Percentiles rank a stretch among this genome's conserved stretches.
These are phyloP conservation scores for Dothideomycetes sp. DNA, from an alignment of 2,329 filamentous ascomycete genomes.

Conservation along the genomic window DNA sequence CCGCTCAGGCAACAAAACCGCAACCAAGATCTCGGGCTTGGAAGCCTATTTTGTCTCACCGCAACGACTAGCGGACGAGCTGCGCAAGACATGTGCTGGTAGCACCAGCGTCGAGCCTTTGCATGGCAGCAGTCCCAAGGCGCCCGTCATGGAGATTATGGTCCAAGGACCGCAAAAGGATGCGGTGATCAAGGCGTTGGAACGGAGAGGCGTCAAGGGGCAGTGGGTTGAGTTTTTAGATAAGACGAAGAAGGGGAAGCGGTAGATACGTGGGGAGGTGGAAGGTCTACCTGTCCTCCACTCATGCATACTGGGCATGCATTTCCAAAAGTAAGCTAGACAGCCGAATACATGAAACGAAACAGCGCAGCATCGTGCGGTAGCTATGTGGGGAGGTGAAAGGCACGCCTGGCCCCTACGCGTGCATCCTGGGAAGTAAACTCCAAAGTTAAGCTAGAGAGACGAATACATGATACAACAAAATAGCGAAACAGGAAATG, in stretches of 20 bases:
- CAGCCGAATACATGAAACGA: no score
- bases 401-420: no score
- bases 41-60: slow-evolving; percentile 53
- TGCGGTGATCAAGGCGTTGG: slow-evolving; percentile 48
- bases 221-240: slow-evolving; percentile 55
- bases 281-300: no score
- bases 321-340: no score
- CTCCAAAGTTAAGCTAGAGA: no score
- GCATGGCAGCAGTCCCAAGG: slow-evolving; percentile 48
- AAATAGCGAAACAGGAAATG: no score
- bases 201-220: slow-evolving; percentile 45
- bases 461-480: no score
- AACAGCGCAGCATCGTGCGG: no score
- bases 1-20: slow-evolving; percentile 54
- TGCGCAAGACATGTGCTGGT: slow-evolving; percentile 58
- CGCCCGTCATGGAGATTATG: slow-evolving; percentile 55
- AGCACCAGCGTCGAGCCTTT: slow-evolving; percentile 53
- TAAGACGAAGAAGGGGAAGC: slow-evolving; percentile 57
- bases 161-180: slow-evolving; percentile 57
- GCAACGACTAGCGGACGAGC: slow-evolving; percentile 49
- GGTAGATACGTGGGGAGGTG: no score
- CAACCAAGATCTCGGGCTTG: slow-evolving; percentile 51
- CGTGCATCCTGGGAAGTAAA: no score
- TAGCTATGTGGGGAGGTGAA: no score
- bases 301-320: no score